Conservation (phyloP, 805 yeast genomes). For the Metschnikowia noctiluminum region DNA sequence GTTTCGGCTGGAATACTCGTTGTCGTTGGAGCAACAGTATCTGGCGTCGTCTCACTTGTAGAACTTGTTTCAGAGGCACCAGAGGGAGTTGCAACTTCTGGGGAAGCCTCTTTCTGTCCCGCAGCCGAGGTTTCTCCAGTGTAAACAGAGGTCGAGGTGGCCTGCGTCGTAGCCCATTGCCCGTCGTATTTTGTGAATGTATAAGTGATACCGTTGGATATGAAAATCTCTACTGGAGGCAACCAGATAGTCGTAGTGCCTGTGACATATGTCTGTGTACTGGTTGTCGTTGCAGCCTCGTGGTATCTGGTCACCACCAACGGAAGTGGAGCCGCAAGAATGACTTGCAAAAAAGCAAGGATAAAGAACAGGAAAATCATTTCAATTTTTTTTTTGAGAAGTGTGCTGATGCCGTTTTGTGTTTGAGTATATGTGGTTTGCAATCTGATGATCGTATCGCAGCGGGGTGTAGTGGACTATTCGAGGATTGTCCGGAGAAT, state of each 20-base stretch:
- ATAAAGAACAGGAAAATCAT: not conserved
- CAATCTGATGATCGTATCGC: too few relatives aligned
- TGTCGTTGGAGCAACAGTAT: too few relatives aligned
- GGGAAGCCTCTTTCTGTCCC: not conserved
- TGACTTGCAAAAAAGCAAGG: slow-evolving; percentile 19
- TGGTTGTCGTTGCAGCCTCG: slow-evolving; percentile 50
- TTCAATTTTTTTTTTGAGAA: too few relatives aligned
- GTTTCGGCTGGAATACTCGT: too few relatives aligned
- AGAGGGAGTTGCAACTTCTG: too few relatives aligned
- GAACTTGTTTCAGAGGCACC: too few relatives aligned
- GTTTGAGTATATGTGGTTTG: too few relatives aligned
- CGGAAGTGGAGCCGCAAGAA: slow-evolving; percentile 36
- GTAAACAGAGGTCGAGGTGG: slow-evolving; percentile 31
- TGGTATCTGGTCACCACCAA: slow-evolving; percentile 49
- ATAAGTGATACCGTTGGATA: slow-evolving; percentile 50
- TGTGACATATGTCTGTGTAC: slow-evolving; percentile 38
- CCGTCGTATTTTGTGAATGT: slow-evolving; percentile 41
- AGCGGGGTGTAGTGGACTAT: too few relatives aligned
- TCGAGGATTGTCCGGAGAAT: too few relatives aligned
- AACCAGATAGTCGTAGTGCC: slow-evolving; percentile 48
- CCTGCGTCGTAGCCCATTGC: slow-evolving; percentile 31
- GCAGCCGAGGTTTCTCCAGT: slow-evolving; percentile 11
- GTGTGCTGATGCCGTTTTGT: too few relatives aligned
- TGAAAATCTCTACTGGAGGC: slow-evolving; percentile 51
- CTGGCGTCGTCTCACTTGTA: too few relatives aligned